Conservation (phyloP, 163 green algal genomes). For the Scenedesmus sp. region DNA sequence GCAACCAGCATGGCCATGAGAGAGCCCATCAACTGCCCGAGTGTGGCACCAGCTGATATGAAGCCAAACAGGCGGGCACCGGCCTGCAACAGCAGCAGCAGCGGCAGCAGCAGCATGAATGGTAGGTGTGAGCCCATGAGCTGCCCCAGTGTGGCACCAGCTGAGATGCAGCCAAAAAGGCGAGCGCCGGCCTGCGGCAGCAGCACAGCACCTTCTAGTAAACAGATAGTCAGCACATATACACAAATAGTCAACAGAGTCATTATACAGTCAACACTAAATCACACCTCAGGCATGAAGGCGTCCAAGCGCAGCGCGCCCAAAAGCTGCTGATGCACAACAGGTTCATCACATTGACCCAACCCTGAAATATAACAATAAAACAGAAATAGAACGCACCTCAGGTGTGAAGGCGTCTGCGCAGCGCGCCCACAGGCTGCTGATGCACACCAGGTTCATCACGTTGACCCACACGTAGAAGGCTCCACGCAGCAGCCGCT, state of each 20-base stretch:
- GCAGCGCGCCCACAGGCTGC: conserved; percentile 81
- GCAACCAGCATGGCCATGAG: conserved; percentile 42
- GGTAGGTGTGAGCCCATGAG: neutral
- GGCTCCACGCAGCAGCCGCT: conserved; percentile 38
- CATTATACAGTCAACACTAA: no score
- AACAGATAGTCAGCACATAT: no score
- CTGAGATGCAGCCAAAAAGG: conserved; percentile 82
- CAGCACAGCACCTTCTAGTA: no score
- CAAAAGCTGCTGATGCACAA: no score
- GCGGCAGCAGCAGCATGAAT: conserved; percentile 9
- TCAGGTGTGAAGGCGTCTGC: conserved; percentile 82
- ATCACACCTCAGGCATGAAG: no score
- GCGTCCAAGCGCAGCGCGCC: no score
- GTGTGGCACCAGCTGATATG: conserved; percentile 70
- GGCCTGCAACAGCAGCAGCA: conserved; percentile 40
- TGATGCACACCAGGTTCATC: conserved; percentile 80
- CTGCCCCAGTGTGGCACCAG: conserved; percentile 50
- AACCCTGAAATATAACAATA: no score
- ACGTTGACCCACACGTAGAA: conserved; percentile 82
- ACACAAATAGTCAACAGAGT: no score
- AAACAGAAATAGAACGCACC: conserved; percentile 36
- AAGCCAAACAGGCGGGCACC: conserved; percentile 79
- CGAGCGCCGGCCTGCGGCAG: no score
- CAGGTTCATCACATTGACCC: no score
- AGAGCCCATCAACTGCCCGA: conserved; percentile 73